Percentiles rank a stretch among this genome's conserved stretches.
Evolutionary conservation across 2,329 filamentous ascomycete genomes (phyloP).

Genomic region (Clarireedia monteithiana): DNA sequence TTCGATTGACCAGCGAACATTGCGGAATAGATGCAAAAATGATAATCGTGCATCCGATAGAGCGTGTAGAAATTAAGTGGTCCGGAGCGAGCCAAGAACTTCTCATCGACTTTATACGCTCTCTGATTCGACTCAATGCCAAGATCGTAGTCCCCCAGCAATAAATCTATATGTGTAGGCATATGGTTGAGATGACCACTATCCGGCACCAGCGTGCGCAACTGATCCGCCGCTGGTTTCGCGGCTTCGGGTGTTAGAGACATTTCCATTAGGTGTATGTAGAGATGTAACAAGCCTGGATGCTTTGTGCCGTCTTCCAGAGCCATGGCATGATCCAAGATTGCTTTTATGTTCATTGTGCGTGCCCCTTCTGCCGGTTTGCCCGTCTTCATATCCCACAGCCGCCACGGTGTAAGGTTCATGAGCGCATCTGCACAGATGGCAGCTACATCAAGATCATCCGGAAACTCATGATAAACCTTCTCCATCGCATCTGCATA

Average conservation of each 20-base stretch:
- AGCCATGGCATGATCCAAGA: slow-evolving; percentile 51
- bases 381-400: slow-evolving; percentile 55
- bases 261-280: slow-evolving; percentile 76
- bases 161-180: slow-evolving; percentile 69
- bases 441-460: slow-evolving; percentile 55
- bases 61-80: slow-evolving; percentile 67
- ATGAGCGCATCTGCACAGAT: slow-evolving; percentile 59
- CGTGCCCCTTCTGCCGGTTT: slow-evolving; percentile 45
- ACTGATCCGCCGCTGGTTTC: slow-evolving; percentile 49
- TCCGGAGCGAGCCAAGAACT: slow-evolving; percentile 51
- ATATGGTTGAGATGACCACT: slow-evolving; percentile 67
- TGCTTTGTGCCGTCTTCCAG: slow-evolving; percentile 45
- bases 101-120: slow-evolving; percentile 61
- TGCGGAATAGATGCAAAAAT: slow-evolving; percentile 68
- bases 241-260: slow-evolving; percentile 57
- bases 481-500: slow-evolving; percentile 55
- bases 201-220: slow-evolving; percentile 60
- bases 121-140: slow-evolving; percentile 60
- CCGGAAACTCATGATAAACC: slow-evolving; percentile 42
- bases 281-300: slow-evolving; percentile 65
- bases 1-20: slow-evolving; percentile 65
- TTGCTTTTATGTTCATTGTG: slow-evolving; percentile 48
- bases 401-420: slow-evolving; percentile 56
- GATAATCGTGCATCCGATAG: slow-evolving; percentile 67
- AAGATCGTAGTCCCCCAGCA: slow-evolving; percentile 61